A percentile compares a stretch with the other conserved stretches of the same genome.
Conservation (phyloP, 768 basidiomycete genomes). For the Leccinum uliginosum region DNA sequence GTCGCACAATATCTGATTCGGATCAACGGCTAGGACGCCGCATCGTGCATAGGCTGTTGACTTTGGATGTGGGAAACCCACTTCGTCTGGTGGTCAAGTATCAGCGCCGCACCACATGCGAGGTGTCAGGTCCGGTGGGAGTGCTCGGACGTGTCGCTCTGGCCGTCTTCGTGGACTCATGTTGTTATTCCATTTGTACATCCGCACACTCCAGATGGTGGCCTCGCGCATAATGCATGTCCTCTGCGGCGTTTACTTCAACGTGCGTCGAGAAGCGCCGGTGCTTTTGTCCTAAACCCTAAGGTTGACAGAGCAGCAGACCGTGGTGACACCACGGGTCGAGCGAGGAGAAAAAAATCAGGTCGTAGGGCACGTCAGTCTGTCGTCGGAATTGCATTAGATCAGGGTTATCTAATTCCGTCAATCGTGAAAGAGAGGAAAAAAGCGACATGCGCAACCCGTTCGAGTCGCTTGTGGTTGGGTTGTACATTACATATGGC, state of each 20-base stretch:
- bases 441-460: background rate
- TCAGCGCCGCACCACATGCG: background rate
- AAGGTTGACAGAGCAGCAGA: constrained; percentile 5
- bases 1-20: background rate
- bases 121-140: background rate
- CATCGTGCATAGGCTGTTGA: background rate
- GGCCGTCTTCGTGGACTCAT: background rate
- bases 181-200: background rate
- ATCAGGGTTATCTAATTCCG: background rate
- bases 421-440: background rate
- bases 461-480: background rate
- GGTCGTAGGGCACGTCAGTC: constrained; percentile 9
- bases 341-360: background rate
- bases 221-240: constrained; percentile 26
- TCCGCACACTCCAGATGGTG: constrained; percentile 1
- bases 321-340: background rate
- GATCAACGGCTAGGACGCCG: background rate
- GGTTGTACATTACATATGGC: background rate
- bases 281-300: constrained; percentile 8
- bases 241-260: constrained; percentile 6
- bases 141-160: background rate
- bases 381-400: background rate
- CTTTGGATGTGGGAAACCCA: background rate
- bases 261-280: constrained; percentile 12
- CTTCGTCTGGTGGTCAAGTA: background rate